These are phyloP conservation scores for Rosa chinensis DNA, from an alignment of 306 rosid species.

Conservation along the genomic window DNA sequence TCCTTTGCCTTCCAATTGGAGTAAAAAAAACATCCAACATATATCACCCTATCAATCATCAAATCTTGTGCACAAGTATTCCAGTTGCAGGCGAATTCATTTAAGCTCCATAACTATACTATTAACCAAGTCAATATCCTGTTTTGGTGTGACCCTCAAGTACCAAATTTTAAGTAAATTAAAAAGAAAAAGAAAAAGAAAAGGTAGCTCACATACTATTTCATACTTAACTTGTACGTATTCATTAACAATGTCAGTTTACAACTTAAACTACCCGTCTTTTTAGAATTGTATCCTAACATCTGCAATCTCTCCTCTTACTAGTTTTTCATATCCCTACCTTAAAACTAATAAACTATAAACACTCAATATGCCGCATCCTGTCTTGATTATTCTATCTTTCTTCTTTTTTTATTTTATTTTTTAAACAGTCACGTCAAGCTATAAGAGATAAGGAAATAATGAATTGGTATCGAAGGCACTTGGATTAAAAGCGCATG, in stretches of 20 bases:
- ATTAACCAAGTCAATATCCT: not conserved
- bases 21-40: not conserved
- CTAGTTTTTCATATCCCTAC: not conserved
- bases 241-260: not conserved
- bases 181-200: not conserved
- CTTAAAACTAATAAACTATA: not conserved
- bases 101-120: not conserved
- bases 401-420: not conserved
- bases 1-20: not conserved
- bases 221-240: conserved; percentile 1
- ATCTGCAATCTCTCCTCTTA: not conserved
- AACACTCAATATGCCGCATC: not conserved
- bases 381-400: not conserved
- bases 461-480: not conserved
- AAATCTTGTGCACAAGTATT: not conserved
- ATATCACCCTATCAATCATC: not conserved
- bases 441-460: no score
- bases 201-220: not conserved
- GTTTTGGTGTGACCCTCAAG: not conserved
- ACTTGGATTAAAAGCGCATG: not conserved
- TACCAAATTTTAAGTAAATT: not conserved
- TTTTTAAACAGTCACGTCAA: not conserved
- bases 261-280: not conserved
- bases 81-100: not conserved
- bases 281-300: not conserved